These are phyloP conservation scores for Mycosphaerella sp. DNA, from an alignment of 2,329 filamentous ascomycete genomes.

Conservation along the genomic window DNA sequence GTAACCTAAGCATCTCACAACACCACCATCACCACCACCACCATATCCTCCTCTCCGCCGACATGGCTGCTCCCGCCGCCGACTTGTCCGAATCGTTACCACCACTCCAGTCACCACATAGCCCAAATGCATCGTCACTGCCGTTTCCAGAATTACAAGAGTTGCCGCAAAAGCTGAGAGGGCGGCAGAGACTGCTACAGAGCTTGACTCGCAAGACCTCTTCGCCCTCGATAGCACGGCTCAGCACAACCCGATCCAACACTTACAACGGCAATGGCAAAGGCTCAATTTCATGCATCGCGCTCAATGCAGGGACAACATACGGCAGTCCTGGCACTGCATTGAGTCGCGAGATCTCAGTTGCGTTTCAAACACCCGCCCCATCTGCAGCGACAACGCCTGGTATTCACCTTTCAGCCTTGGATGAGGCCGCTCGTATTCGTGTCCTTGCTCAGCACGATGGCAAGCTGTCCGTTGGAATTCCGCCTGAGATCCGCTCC, in stretches of 20 bases:
- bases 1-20: too few relatives aligned
- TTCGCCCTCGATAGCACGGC: slow-evolving; percentile 61
- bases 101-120: slow-evolving; percentile 10
- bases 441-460: slow-evolving; percentile 47
- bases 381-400: slow-evolving; percentile 47
- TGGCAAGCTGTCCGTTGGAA: slow-evolving; percentile 49
- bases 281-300: slow-evolving; percentile 60
- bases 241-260: slow-evolving; percentile 58
- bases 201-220: slow-evolving; percentile 77
- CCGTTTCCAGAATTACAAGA: slow-evolving; percentile 29
- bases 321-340: slow-evolving; percentile 49
- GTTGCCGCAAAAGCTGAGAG: slow-evolving; percentile 54
- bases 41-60: too few relatives aligned
- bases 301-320: slow-evolving; percentile 48
- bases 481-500: slow-evolving; percentile 58
- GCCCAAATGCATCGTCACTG: slow-evolving; percentile 26
- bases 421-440: slow-evolving; percentile 51
- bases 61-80: too few relatives aligned
- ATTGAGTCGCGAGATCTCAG: slow-evolving; percentile 51
- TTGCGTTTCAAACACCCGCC: slow-evolving; percentile 51
- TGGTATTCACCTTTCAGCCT: slow-evolving; percentile 40
- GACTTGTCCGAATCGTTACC: too few relatives aligned
- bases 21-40: too few relatives aligned
- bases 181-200: slow-evolving; percentile 63
- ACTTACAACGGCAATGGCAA: slow-evolving; percentile 57